phyloP scores from a whole-genome alignment of 2,329 filamentous ascomycete species.

The Penicillium fuscoglaucum region DNA sequence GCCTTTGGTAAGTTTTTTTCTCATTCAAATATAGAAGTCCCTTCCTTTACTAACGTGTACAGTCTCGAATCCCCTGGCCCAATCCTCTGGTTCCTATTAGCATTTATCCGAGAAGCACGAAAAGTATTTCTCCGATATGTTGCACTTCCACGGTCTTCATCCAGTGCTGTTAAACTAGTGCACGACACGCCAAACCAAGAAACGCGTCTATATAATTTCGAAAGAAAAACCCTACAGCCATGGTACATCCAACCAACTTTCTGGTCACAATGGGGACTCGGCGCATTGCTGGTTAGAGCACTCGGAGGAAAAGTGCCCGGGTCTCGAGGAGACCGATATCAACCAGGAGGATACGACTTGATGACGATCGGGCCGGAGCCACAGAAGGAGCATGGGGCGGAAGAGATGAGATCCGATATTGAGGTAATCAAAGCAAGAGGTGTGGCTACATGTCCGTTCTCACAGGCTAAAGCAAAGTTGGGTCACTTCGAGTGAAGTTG shows the following conservation, averaged over 20 bases:
- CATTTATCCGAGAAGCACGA: not conserved
- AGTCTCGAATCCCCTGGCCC: constrained; percentile 10
- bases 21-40: not conserved
- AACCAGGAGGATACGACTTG: constrained; percentile 21
- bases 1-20: constrained; percentile 16
- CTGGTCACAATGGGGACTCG: constrained; percentile 21
- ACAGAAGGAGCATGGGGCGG: constrained; percentile 16
- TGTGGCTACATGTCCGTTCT: constrained; percentile 19
- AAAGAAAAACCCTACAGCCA: constrained; percentile 21
- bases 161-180: constrained; percentile 1
- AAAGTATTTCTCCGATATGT: constrained; percentile 9
- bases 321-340: constrained; percentile 12
- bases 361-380: constrained; percentile 22
- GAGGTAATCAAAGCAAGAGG: constrained; percentile 16
- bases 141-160: constrained; percentile 7
- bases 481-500: constrained; percentile 30
- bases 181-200: constrained; percentile 10
- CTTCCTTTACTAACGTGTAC: not conserved
- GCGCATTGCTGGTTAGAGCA: constrained; percentile 19
- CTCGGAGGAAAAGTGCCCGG: constrained; percentile 25
- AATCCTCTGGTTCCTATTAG: constrained; percentile 1
- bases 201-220: constrained; percentile 15
- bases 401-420: constrained; percentile 19
- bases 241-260: constrained; percentile 31
- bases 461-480: constrained; percentile 13